These are phyloP conservation scores for Irpex sp. DNA, from an alignment of 1,284 basidiomycete species.

Conservation along the genomic window DNA sequence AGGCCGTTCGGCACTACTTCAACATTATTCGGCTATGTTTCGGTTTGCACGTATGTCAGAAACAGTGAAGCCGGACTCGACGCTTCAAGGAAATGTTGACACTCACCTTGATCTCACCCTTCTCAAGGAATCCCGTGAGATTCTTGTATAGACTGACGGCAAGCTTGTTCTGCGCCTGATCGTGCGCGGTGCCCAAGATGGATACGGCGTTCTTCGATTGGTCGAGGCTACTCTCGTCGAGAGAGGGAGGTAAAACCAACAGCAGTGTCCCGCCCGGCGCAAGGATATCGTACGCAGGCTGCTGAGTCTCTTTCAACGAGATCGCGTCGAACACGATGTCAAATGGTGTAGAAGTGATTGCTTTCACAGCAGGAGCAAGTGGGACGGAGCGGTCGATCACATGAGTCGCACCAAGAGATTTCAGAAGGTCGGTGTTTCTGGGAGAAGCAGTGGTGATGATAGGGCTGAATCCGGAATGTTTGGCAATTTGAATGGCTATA, in stretches of 20 bases:
- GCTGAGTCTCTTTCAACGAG: slow-evolving; percentile 5
- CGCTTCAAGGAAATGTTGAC: not conserved
- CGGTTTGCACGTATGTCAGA: not conserved
- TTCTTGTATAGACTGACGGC: not conserved
- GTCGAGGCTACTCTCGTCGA: not conserved
- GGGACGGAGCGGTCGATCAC: slow-evolving; percentile 26
- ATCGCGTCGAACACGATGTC: slow-evolving; percentile 9
- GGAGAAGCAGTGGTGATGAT: slow-evolving; percentile 44
- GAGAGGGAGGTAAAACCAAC: not conserved
- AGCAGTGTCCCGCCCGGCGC: slow-evolving; percentile 7
- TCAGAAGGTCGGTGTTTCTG: slow-evolving; percentile 35
- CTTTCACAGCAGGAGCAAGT: not conserved
- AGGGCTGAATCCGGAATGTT: slow-evolving; percentile 41
- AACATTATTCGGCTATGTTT: slow-evolving; percentile 20
- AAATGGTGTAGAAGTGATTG: slow-evolving; percentile 11
- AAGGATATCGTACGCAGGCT: slow-evolving; percentile 9
- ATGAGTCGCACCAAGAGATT: slow-evolving; percentile 45
- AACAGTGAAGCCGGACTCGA: not conserved
- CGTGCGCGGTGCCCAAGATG: not conserved
- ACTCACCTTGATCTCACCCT: not conserved
- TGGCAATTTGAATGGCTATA: slow-evolving; percentile 38
- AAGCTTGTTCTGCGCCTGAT: not conserved
- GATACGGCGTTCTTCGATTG: not conserved
- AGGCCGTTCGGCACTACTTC: slow-evolving; percentile 44
- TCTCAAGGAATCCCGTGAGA: not conserved